Conservation (phyloP, 345 rosid species). For the Trapa incisa region DNA sequence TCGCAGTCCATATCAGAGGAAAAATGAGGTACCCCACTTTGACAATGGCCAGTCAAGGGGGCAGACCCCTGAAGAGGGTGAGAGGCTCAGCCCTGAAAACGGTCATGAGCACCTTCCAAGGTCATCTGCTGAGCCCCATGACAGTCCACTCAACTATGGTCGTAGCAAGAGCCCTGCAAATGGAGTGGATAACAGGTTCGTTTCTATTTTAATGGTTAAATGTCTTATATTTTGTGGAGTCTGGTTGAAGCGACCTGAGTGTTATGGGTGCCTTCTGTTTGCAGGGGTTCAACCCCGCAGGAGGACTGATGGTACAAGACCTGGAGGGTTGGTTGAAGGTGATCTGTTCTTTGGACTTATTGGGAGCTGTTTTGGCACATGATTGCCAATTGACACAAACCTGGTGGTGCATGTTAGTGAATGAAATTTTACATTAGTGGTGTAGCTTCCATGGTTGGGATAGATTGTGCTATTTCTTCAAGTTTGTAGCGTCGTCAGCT, state of each 20-base stretch:
- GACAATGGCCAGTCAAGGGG: constrained; percentile 32
- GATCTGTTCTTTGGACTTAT: background rate
- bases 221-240: background rate
- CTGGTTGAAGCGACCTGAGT: background rate
- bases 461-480: too few species aligned
- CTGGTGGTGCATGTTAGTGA: background rate
- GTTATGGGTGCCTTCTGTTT: background rate
- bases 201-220: background rate
- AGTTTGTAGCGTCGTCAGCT: too few species aligned
- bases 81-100: constrained; percentile 31
- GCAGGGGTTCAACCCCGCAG: constrained; percentile 31
- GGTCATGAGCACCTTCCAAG: constrained; percentile 17
- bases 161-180: constrained; percentile 49
- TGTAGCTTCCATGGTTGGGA: too few species aligned
- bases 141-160: constrained; percentile 23
- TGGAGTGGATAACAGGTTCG: constrained; percentile 34
- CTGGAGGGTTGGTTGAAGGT: background rate
- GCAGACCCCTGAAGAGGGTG: constrained; percentile 28
- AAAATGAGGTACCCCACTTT: background rate
- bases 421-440: background rate
- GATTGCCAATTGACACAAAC: background rate
- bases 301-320: constrained; percentile 14
- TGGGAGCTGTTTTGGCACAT: background rate
- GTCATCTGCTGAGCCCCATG: constrained; percentile 3
- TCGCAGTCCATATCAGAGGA: background rate